These are phyloP conservation scores for Sporothrix humicola DNA, from an alignment of 2,329 filamentous ascomycete genomes.

Conservation along the genomic window DNA sequence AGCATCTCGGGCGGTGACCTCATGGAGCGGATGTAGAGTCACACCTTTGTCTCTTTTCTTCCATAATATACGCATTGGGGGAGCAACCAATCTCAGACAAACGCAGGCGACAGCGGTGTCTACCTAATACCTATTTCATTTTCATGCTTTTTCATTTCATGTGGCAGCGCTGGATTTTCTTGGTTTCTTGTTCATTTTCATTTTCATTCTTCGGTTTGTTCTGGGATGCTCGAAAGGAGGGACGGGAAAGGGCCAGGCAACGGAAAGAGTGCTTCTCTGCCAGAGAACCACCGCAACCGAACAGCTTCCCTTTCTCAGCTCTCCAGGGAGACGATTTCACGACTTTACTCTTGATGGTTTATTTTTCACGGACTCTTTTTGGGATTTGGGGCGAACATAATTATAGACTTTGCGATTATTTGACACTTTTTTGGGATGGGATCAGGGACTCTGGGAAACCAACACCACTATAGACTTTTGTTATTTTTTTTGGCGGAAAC, in stretches of 20 bases:
- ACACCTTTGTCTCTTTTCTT: background rate
- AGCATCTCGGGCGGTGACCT: constrained; percentile 77
- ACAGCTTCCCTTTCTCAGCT: background rate
- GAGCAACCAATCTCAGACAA: background rate
- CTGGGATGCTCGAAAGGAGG: constrained; percentile 21
- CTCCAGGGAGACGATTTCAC: constrained; percentile 24
- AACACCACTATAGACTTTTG: constrained; percentile 28
- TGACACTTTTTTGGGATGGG: constrained; percentile 12
- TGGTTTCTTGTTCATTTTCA: background rate
- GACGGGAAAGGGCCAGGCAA: too few relatives aligned
- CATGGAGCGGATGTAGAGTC: constrained; percentile 42
- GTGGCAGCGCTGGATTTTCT: constrained; percentile 6
- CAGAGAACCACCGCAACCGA: background rate
- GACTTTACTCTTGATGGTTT: constrained; percentile 15
- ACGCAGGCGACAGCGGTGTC: constrained; percentile 19
- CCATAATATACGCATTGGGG: constrained; percentile 5
- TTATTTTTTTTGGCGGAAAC: background rate
- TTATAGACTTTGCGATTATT: constrained; percentile 2
- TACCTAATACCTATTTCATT: constrained; percentile 10
- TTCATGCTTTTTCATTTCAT: constrained; percentile 1
- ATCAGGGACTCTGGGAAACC: constrained; percentile 11
- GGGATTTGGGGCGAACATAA: background rate
- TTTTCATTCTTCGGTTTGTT: background rate
- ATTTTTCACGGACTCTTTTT: background rate
- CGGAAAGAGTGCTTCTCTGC: background rate